These are phyloP conservation scores for Saccharomycopsis lassenensis DNA, from an alignment of 805 yeast species.

Conservation along the genomic window DNA sequence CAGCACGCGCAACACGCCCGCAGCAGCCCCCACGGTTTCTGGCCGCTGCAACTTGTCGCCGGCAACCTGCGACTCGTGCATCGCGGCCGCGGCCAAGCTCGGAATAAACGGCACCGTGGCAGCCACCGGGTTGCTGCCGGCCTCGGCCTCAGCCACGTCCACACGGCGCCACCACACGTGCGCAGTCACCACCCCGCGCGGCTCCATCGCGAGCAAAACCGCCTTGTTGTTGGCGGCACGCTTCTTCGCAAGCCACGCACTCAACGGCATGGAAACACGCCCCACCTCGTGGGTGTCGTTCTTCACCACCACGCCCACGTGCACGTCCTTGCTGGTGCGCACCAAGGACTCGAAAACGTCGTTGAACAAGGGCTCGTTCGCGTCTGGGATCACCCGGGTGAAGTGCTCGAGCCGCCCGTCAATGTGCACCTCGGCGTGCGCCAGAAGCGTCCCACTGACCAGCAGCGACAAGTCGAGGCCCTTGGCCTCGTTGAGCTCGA, in stretches of 20 bases:
- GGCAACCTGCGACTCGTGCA: too few relatives aligned
- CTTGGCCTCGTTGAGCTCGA: conserved; percentile 49
- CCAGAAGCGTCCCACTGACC: conserved; percentile 35
- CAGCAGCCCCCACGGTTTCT: too few relatives aligned
- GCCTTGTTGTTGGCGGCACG: too few relatives aligned
- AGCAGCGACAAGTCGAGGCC: conserved; percentile 44
- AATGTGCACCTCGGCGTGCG: conserved; percentile 57
- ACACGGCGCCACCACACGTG: too few relatives aligned
- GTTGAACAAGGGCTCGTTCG: conserved; percentile 71
- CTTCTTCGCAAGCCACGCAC: conserved; percentile 20
- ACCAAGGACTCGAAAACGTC: conserved; percentile 51
- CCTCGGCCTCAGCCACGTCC: too few relatives aligned
- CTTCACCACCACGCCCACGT: too few relatives aligned
- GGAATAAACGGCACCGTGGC: too few relatives aligned
- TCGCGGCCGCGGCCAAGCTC: too few relatives aligned
- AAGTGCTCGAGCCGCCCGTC: conserved; percentile 44
- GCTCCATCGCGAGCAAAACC: conserved; percentile 14
- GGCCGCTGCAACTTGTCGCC: too few relatives aligned
- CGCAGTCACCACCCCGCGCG: conserved; percentile 4
- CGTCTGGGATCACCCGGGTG: conserved; percentile 51
- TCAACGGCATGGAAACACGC: conserved; percentile 23
- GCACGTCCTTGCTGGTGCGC: too few relatives aligned
- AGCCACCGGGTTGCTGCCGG: too few relatives aligned
- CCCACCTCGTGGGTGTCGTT: conserved; percentile 19
- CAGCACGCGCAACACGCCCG: too few relatives aligned